phyloP scores from a whole-genome alignment of 2,329 filamentous ascomycete species.

The Aaosphaeria pasadenensis region DNA sequence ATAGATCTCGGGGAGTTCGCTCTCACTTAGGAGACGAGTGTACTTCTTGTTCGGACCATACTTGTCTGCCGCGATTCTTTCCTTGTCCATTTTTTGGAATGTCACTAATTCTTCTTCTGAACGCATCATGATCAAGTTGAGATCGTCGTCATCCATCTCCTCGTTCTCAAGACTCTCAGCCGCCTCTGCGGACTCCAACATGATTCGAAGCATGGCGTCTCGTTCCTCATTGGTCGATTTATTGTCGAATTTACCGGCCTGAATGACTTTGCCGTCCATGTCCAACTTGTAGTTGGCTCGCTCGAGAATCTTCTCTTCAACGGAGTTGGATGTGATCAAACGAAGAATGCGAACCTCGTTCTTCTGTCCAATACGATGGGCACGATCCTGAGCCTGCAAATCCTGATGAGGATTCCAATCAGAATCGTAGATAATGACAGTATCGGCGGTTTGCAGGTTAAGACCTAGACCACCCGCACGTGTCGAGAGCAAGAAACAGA shows the following conservation, averaged over 20 bases:
- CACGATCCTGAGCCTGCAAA: conserved; percentile 98
- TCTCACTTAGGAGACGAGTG: conserved; percentile 80
- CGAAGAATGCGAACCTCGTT: conserved; percentile 97
- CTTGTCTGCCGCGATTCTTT: conserved; percentile 61
- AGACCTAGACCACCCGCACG: conserved; percentile 96
- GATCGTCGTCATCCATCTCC: conserved; percentile 97
- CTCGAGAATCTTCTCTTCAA: conserved; percentile 98
- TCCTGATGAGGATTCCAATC: conserved; percentile 99
- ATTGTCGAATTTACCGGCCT: conserved; percentile 98
- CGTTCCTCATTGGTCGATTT: conserved; percentile 98
- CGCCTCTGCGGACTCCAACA: conserved; percentile 76
- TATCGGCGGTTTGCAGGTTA: conserved; percentile 96
- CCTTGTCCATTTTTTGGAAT: conserved; percentile 82
- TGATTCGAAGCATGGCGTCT: conserved; percentile 91
- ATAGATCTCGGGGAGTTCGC: conserved; percentile 92
- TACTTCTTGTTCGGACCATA: conserved; percentile 73
- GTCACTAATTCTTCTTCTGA: conserved; percentile 72
- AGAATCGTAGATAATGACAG: conserved; percentile 98
- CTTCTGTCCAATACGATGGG: conserved; percentile 99
- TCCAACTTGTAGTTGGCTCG: conserved; percentile 96
- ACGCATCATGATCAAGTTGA: conserved; percentile 91
- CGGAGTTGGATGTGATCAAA: conserved; percentile 92
- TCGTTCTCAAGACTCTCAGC: conserved; percentile 77
- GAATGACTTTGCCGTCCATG: conserved; percentile 99
- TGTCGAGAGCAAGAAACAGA: conserved; percentile 97